Base-by-base conservation (phyloP, 768 basidiomycete species). In the Collybia nuda region DNA sequence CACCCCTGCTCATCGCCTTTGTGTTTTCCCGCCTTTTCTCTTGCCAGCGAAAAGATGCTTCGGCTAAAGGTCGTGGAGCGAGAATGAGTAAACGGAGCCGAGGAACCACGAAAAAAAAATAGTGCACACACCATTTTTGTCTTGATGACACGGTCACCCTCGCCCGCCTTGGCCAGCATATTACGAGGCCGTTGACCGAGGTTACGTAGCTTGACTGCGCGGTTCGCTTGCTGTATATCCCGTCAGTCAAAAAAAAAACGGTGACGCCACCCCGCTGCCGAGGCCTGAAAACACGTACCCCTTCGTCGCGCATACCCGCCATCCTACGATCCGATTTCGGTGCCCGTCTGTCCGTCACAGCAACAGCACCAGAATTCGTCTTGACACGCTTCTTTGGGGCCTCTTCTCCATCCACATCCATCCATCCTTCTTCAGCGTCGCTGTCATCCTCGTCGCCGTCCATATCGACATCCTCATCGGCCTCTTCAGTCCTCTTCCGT, bases 41-140 rank as follows among this genome's bases (percentile, higher is more conserved):
- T 94, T 93, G 22, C 92, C 92, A 51, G 90, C 69, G 62, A 85
- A 93, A 51, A 94, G 68, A 74, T 93, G 90, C 66, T 90, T 93
- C 43, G 92, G 92, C 91, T 93, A 53, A 19, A 56, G 92, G 53
- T 23, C 55, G 54, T 29, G 23, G 52, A 28, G 56, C 41, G 29
- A 41, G 54, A 40, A 41, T 57, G 44, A 42, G 51, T 48, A 18
- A 52, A 19, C 24, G 41, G 37, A 12, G 52, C 41, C 52, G 18
- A 51, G 53, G 45, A 44, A 41, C 12, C 6, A 40, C 7, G 28
- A 14, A 51, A 47, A 50, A 40, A 29, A 32, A 54, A n/a, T n/a
- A n/a, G n/a, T n/a, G n/a, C 21, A 73, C 78, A 11, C 45, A 91
- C 91, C 90, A 88, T 92, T 79, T 92, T 92, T 55, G 77, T 78